Evolutionary conservation across 345 rosid species (phyloP), one percentile per base, ranked within the genome.

Genomic region (Eucalyptus guilfoylei): DNA sequence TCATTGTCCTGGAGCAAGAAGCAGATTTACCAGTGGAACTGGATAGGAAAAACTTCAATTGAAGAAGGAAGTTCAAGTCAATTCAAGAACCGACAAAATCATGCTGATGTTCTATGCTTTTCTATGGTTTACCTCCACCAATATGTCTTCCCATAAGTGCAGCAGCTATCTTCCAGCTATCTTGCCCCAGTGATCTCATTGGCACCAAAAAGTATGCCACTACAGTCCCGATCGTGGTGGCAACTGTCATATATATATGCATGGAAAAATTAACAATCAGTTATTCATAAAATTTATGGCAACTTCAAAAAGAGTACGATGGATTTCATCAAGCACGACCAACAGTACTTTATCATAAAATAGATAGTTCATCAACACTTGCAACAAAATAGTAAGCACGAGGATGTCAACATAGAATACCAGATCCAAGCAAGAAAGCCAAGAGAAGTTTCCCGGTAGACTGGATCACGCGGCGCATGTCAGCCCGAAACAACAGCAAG

Each of bases 91-190:
- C 5, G 40, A 17, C 83, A 54, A 44, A 86, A 86, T 28, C 44
- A n/a, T 62, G 55, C 13, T 44, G 62, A 54, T 24, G 37, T 58
- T 14, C 48, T 32, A 28, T 52, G 47, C 88, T 40, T 34, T 40
- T 13, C 55, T 6, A 32, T 69, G 48, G 69, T 23, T 88, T 89
- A 92, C 95, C 89, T 89, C 95, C 93, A 34, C 95, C 95, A 88
- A 96, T 95, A 90, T 95, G 93, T 86, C 99, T 96, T 5, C 97
- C 98, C 99, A 95, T 96, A 86, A 97, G 95, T 76, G 99, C 97
- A 91, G 99, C 94, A 62, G 98, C 99, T 89, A 97, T 95, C 91
- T 96, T 96, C 99, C 99, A 97, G 88, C 92, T 96, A 91, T 96
- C 99, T 62, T 93, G 93, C 87, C 98, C 99, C 86, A 97, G 97